Evolutionary conservation across 495 filamentous ascomycete species (phyloP), one percentile per base, ranked within the genome.

Genomic region (Aspergillus funiculosus): DNA sequence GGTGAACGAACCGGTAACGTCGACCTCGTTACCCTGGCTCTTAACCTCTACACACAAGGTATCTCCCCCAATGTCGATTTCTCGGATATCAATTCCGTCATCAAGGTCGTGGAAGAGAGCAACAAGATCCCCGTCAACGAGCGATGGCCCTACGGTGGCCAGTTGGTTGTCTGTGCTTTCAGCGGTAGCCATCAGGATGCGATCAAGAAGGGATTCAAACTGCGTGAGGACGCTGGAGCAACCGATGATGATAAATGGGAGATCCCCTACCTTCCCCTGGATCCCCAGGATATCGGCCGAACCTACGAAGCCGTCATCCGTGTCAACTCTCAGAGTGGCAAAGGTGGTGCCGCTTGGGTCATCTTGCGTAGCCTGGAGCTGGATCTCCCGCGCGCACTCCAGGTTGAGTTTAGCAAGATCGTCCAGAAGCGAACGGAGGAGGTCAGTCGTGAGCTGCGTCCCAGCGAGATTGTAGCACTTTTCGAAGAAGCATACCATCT

Each of bases 241-340:
- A 69, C 66, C 5, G 70, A 80, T 43, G 78, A 89, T 17, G 76
- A 79, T 43, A 68, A 68, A 19, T 85, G 81, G 81, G 60, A 75
- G 36, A 75, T 98, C 35, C 92, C 91, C 2, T 98, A 96, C 61
- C 84, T 98, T 24, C 92, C 92, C 13, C 76, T 97, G 35, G 91
- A 96, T 58, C 91, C 90, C 2, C 75, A 85, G 53, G 90, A 96
- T 67, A 95, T 97, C 43, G 92, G 92, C 18, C 81, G 91, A 8
- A 96, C 85, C 21, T 96, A 96, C 75, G 90, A 96, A 67, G 91
- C 91, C 29, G 85, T 96, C 62, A 98, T 98, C 63, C 86, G 91
- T 22, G 92, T 97, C 74, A 98, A 97, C 67, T 91, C 86, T 17
- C 92, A 98, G 61, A 87, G 81, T 49, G 92, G 92, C 42, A 98